phyloP scores from a whole-genome alignment of 2,329 filamentous ascomycete genomes.

The Fusarium newnesense region DNA sequence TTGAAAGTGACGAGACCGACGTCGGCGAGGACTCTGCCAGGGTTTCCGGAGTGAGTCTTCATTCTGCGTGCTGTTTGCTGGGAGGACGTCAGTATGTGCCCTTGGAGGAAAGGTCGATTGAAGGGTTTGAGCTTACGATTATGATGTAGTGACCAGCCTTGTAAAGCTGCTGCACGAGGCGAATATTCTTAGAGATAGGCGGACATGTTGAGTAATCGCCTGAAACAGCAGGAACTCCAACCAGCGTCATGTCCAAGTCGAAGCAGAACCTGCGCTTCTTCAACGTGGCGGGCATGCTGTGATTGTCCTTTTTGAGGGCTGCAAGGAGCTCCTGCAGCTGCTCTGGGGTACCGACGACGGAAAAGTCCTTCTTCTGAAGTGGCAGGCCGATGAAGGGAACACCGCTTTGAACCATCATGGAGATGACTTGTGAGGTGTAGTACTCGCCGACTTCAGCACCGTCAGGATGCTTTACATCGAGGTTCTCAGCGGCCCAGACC shows the following conservation, averaged over 20 bases:
- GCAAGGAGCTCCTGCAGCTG: neutral
- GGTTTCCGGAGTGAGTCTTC: neutral
- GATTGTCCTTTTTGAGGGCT: neutral
- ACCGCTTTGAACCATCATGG: neutral
- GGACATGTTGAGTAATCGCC: neutral
- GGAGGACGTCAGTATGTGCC: neutral
- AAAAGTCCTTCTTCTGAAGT: neutral
- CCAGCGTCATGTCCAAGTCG: neutral
- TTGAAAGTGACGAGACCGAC: neutral
- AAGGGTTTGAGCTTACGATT: neutral
- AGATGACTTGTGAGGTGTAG: neutral
- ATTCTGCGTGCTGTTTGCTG: neutral
- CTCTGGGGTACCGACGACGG: neutral
- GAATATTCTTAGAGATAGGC: neutral
- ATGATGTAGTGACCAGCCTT: neutral
- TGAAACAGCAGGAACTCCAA: neutral
- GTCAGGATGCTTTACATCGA: neutral
- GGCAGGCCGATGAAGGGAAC: neutral
- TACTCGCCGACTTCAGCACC: neutral
- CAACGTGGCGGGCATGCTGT: neutral
- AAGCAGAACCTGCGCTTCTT: conserved; percentile 1
- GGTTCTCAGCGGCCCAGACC: neutral
- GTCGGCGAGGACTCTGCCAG: neutral
- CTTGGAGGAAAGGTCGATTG: too few species aligned
- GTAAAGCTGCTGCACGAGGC: neutral